Evolutionary conservation across 257 asterid species (phyloP).

Genomic region (Thymus mandschuricus): DNA sequence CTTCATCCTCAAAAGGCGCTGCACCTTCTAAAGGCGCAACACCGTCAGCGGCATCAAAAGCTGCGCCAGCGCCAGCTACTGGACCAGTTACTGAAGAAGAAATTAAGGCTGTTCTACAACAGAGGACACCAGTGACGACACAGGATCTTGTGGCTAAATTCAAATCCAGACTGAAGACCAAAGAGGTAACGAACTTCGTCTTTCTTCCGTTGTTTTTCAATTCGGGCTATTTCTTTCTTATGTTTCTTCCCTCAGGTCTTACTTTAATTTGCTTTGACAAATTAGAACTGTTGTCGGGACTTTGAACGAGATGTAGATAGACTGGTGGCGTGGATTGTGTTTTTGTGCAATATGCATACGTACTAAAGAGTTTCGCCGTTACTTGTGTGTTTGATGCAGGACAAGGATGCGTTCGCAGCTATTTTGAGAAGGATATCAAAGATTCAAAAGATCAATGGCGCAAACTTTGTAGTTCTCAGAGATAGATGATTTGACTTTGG

Average conservation of each 20-base stretch:
- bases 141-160: constrained; percentile 92
- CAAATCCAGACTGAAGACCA: constrained; percentile 74
- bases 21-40: constrained; percentile 57
- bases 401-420: constrained; percentile 85
- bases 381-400: constrained; percentile 47
- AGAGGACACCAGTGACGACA: constrained; percentile 75
- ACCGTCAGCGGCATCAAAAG: constrained; percentile 49
- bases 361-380: neutral
- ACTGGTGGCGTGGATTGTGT: neutral
- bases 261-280: neutral
- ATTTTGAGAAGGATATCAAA: constrained; percentile 77
- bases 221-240: neutral
- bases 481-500: constrained; percentile 24
- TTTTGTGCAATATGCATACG: neutral
- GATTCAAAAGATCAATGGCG: constrained; percentile 75
- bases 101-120: constrained; percentile 73
- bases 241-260: neutral
- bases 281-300: neutral
- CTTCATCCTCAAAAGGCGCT: constrained; percentile 48
- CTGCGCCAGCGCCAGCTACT: constrained; percentile 50
- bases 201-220: neutral
- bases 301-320: neutral
- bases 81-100: constrained; percentile 94
- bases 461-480: constrained; percentile 75
- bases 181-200: constrained; percentile 62